Evolutionary conservation across 768 basidiomycete species (phyloP).

Genomic region (Amanita inopinata): DNA sequence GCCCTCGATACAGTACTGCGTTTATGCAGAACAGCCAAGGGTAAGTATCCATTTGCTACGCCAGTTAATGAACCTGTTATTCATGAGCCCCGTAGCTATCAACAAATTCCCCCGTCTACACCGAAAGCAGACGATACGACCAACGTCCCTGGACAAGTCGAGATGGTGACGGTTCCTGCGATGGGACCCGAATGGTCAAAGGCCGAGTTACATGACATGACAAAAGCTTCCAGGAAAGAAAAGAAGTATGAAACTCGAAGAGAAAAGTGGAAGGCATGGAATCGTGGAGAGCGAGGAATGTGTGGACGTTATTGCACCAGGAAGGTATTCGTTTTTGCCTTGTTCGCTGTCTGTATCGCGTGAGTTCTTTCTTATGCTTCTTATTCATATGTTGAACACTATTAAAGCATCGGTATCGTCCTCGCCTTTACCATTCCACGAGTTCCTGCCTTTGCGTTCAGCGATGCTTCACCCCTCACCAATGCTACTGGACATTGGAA

Average conservation of each 20-base stretch:
- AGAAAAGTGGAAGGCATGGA: slow-evolving; percentile 67
- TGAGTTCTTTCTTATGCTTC: slow-evolving; percentile 23
- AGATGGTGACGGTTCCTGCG: slow-evolving; percentile 87
- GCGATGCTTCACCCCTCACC: slow-evolving; percentile 43
- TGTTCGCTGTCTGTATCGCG: slow-evolving; percentile 52
- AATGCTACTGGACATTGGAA: slow-evolving; percentile 52
- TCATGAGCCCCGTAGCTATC: slow-evolving; percentile 29
- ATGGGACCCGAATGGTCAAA: slow-evolving; percentile 87
- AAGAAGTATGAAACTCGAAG: slow-evolving; percentile 41
- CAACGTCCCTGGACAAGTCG: slow-evolving; percentile 48
- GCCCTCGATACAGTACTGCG: slow-evolving; percentile 64
- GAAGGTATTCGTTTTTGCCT: slow-evolving; percentile 56
- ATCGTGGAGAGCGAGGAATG: slow-evolving; percentile 67
- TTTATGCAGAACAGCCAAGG: slow-evolving; percentile 39
- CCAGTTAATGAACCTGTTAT: slow-evolving; percentile 10
- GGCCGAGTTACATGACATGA: slow-evolving; percentile 69
- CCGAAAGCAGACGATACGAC: slow-evolving; percentile 31
- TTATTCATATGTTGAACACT: slow-evolving; percentile 8
- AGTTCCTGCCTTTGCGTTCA: slow-evolving; percentile 64
- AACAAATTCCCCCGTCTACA: slow-evolving; percentile 28
- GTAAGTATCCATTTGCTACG: slow-evolving; percentile 26
- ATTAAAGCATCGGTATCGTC: slow-evolving; percentile 48
- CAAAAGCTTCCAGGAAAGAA: slow-evolving; percentile 59
- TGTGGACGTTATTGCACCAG: slow-evolving; percentile 76
- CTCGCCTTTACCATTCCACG: slow-evolving; percentile 79